Percentiles rank a stretch among this genome's conserved stretches.
These are phyloP conservation scores for Trichoderma parareesei DNA, from an alignment of 495 filamentous ascomycete genomes.

Conservation along the genomic window DNA sequence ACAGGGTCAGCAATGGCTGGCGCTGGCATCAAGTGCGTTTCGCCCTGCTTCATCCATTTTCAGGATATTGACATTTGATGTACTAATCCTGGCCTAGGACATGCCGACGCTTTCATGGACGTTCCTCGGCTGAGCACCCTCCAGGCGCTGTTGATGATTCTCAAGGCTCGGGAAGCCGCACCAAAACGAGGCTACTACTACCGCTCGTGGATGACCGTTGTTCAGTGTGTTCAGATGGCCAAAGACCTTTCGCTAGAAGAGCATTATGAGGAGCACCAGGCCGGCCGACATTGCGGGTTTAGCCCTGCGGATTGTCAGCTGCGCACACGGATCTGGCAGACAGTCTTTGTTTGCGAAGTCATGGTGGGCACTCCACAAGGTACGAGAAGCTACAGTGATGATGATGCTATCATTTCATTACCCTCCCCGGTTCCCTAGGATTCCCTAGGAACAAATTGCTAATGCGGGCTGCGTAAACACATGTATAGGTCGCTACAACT, in stretches of 20 bases:
- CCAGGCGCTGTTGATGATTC: constrained; percentile 76
- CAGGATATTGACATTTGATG: background rate
- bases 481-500: constrained; percentile 66
- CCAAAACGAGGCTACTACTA: constrained; percentile 96
- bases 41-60: background rate
- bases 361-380: constrained; percentile 96
- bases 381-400: constrained; percentile 25
- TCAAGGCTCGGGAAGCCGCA: constrained; percentile 85
- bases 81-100: constrained; percentile 48
- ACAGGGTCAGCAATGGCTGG: constrained; percentile 89
- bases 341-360: constrained; percentile 74
- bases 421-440: constrained; percentile 10
- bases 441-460: background rate
- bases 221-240: constrained; percentile 84
- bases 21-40: constrained; percentile 75
- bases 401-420: too few species aligned
- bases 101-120: constrained; percentile 94
- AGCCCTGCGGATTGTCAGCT: constrained; percentile 67
- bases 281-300: constrained; percentile 60
- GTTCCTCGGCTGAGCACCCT: constrained; percentile 88
- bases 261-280: constrained; percentile 69
- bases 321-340: constrained; percentile 88
- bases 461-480: background rate
- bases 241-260: constrained; percentile 89
- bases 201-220: constrained; percentile 95